Evolutionary conservation across 2,329 filamentous ascomycete genomes (phyloP).

Genomic region (Escovopsis sp.): DNA sequence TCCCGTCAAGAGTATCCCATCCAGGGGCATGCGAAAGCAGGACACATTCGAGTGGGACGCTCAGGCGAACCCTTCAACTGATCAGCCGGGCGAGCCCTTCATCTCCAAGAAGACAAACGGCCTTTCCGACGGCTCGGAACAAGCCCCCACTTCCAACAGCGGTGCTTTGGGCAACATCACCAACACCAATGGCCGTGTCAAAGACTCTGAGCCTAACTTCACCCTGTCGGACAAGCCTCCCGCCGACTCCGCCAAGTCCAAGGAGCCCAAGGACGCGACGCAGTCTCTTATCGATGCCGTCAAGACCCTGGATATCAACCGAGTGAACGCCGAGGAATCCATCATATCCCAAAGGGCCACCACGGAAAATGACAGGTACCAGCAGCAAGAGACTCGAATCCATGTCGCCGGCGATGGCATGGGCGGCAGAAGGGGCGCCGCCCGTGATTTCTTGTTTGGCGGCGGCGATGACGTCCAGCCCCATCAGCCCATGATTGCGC

Average conservation of each 20-base stretch:
- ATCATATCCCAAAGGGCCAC: conserved; percentile 30
- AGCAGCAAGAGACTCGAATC: conserved; percentile 14
- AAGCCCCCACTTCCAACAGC: not conserved
- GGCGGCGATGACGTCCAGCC: conserved; percentile 33
- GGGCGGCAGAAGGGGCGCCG: conserved; percentile 41
- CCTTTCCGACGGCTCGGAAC: too few relatives aligned
- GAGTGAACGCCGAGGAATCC: conserved; percentile 41
- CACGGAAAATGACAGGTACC: not conserved
- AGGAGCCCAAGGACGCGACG: conserved; percentile 24
- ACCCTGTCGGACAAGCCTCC: conserved; percentile 56
- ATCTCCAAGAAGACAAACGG: conserved; percentile 33
- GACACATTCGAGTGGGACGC: conserved; percentile 70
- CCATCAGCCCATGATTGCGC: conserved; percentile 15
- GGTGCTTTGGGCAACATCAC: conserved; percentile 50
- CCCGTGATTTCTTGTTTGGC: conserved; percentile 44
- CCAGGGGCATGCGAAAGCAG: conserved; percentile 32
- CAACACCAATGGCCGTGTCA: conserved; percentile 57
- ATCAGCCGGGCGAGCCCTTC: conserved; percentile 12
- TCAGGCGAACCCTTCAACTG: conserved; percentile 30
- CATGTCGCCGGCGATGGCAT: conserved; percentile 46
- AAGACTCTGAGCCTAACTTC: conserved; percentile 69
- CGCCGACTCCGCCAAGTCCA: conserved; percentile 24
- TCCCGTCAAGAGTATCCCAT: conserved; percentile 57
- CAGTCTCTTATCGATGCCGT: conserved; percentile 54
- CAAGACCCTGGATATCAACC: conserved; percentile 57